A percentile compares a stretch with the other conserved stretches of the same genome.
Conservation (phyloP, 495 filamentous ascomycete genomes). For the Hyaloscypha hepaticicola region DNA sequence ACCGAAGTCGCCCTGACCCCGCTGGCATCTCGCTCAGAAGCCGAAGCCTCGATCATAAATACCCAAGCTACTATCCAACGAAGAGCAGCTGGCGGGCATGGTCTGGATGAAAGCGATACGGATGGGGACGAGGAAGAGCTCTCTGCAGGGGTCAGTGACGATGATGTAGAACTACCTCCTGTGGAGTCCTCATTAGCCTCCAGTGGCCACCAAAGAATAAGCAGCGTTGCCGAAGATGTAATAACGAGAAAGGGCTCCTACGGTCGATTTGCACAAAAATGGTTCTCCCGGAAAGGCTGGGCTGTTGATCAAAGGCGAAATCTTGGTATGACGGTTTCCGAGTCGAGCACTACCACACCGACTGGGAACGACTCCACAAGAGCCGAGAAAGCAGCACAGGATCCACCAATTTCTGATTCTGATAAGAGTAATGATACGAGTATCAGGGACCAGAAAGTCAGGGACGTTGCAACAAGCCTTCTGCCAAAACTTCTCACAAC, state of each 20-base stretch:
- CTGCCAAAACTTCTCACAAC: conserved; percentile 83
- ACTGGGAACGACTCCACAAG: neutral
- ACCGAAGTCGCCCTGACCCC: conserved; percentile 87
- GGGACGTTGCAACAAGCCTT: conserved; percentile 39
- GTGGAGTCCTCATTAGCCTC: neutral
- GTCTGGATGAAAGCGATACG: conserved; percentile 37
- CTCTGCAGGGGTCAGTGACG: conserved; percentile 25
- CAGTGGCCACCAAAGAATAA: conserved; percentile 24
- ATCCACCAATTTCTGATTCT: neutral
- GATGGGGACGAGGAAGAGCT: conserved; percentile 32
- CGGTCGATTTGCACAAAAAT: conserved; percentile 81
- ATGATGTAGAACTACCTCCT: conserved; percentile 12
- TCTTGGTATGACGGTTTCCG: conserved; percentile 26
- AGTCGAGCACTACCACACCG: neutral
- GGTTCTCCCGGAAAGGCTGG: conserved; percentile 85
- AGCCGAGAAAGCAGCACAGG: neutral
- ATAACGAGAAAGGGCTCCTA: conserved; percentile 75
- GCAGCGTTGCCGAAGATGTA: conserved; percentile 68
- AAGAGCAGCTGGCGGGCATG: conserved; percentile 29
- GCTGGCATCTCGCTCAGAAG: conserved; percentile 70
- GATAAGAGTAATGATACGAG: conserved; percentile 30
- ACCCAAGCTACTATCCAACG: conserved; percentile 53
- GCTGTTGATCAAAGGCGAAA: conserved; percentile 35
- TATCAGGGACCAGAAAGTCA: conserved; percentile 34
- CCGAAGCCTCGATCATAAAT: conserved; percentile 63